Percentiles rank a stretch among this genome's conserved stretches.
Evolutionary conservation across 768 basidiomycete genomes (phyloP).

Genomic region (Trichaptum fuscoviolaceum): DNA sequence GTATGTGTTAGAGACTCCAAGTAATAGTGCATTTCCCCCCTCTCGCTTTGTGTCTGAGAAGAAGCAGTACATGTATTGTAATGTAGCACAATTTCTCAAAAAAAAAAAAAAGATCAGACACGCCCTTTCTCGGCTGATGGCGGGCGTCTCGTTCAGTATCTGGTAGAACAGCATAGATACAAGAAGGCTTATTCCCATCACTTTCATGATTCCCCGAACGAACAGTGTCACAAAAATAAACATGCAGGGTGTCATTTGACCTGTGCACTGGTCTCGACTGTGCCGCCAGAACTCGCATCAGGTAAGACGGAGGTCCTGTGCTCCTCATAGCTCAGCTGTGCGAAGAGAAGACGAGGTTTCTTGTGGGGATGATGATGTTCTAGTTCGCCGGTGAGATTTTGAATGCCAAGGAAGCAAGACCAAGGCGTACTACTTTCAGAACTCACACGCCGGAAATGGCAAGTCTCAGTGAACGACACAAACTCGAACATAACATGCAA

Average conservation of each 20-base stretch:
- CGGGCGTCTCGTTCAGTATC: no score
- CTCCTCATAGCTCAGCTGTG: background rate
- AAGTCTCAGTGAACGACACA: background rate
- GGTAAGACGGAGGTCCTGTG: background rate
- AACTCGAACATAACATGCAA: background rate
- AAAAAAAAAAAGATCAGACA: no score
- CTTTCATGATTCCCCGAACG: no score
- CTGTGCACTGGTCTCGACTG: background rate
- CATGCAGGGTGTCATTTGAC: background rate
- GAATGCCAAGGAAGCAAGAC: no score
- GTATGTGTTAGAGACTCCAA: no score
- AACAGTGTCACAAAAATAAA: background rate
- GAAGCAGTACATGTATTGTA: no score
- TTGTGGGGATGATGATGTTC: background rate
- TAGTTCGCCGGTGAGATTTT: background rate
- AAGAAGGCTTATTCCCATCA: no score
- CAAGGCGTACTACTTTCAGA: background rate
- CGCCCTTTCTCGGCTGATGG: no score
- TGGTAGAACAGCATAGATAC: no score
- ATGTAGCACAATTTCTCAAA: background rate
- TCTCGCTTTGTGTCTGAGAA: no score
- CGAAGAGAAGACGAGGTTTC: background rate
- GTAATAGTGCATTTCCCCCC: no score
- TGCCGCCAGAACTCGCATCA: background rate
- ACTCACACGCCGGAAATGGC: background rate